These are phyloP conservation scores for Sherardia arvensis DNA, from an alignment of 257 asterid species.

Conservation along the genomic window DNA sequence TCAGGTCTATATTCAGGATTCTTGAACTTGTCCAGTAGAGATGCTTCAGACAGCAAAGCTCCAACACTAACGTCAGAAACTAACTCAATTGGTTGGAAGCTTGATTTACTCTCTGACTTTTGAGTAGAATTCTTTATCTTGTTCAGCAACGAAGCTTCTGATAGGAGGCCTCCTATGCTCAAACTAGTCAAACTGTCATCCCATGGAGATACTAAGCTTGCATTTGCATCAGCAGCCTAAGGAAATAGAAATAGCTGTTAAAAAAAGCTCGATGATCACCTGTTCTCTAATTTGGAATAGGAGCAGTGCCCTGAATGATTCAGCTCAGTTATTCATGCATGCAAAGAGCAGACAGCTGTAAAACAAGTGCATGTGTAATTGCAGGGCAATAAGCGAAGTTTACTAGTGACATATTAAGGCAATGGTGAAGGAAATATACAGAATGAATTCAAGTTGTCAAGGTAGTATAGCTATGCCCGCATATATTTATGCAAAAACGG, in stretches of 20 bases:
- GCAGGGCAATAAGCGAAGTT: neutral
- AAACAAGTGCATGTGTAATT: neutral
- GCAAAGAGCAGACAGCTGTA: no score
- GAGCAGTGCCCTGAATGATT: conserved; percentile 1
- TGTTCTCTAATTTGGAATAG: neutral
- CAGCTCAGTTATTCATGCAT: no score
- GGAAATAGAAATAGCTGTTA: conserved; percentile 9
- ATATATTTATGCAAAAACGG: no score
- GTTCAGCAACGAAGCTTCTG: conserved; percentile 67
- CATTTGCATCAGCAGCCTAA: conserved; percentile 42
- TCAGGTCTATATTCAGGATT: conserved; percentile 15
- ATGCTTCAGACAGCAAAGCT: conserved; percentile 40
- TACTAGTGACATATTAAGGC: conserved; percentile 5
- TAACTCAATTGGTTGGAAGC: conserved; percentile 27
- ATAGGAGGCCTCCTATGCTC: conserved; percentile 80
- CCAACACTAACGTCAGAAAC: conserved; percentile 43
- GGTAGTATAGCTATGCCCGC: neutral
- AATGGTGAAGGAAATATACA: neutral
- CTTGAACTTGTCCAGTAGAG: conserved; percentile 32
- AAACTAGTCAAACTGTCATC: conserved; percentile 65
- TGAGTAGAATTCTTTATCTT: conserved; percentile 28
- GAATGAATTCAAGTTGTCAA: neutral
- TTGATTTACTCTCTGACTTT: conserved; percentile 32
- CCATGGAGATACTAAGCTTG: conserved; percentile 38
- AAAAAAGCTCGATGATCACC: neutral